Conservation (phyloP, 441 rosid genomes). For the Euphorbia schlechtendalii region DNA sequence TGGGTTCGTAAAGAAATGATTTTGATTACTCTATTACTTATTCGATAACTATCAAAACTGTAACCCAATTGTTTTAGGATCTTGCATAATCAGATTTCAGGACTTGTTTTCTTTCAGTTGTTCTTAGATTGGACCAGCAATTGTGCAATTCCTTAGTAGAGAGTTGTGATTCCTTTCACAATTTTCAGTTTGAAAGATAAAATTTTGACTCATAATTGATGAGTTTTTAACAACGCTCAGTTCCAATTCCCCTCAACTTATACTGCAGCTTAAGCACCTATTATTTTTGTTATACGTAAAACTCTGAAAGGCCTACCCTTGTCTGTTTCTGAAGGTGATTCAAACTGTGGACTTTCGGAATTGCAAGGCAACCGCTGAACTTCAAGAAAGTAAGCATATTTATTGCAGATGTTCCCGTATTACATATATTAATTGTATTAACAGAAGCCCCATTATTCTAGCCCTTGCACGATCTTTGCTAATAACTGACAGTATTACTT, state of each 20-base stretch:
- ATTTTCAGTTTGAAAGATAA: background rate
- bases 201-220: background rate
- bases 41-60: background rate
- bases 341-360: constrained; percentile 56
- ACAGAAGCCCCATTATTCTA: background rate
- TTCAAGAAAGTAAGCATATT: constrained; percentile 54
- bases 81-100: constrained; percentile 1
- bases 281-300: background rate
- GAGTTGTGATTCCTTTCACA: background rate
- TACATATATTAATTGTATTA: background rate
- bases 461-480: background rate
- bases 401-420: background rate
- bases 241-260: background rate
- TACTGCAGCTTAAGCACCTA: constrained; percentile 4
- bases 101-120: background rate
- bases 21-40: background rate
- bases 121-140: background rate
- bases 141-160: background rate
- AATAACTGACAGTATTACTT: background rate
- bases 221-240: background rate
- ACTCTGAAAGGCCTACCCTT: constrained; percentile 1
- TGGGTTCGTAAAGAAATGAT: background rate
- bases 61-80: background rate
- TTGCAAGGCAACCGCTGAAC: constrained; percentile 57
- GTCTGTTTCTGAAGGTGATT: constrained; percentile 42